Conservation (phyloP, 164 flowering plant species). For the Sextonia rubra region DNA sequence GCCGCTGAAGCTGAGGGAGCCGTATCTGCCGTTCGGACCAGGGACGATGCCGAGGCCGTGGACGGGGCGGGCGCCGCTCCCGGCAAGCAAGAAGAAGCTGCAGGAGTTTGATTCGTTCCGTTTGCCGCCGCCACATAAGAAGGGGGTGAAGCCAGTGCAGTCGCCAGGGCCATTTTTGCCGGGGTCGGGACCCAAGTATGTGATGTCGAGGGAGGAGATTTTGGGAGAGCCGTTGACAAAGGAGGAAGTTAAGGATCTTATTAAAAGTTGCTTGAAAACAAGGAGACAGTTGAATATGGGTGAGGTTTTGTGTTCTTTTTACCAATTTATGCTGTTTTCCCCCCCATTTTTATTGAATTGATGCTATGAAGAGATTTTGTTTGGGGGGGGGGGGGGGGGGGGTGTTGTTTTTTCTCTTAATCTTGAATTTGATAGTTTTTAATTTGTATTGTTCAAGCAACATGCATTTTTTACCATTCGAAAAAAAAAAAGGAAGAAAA, state of each 20-base stretch:
- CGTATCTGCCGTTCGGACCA: constrained; percentile 16
- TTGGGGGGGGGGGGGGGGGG: too few species aligned
- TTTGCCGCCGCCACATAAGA: constrained; percentile 38
- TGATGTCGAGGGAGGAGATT: constrained; percentile 23
- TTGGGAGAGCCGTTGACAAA: constrained; percentile 75
- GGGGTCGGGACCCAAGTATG: constrained; percentile 56
- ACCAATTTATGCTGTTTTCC: background rate
- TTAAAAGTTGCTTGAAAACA: constrained; percentile 10
- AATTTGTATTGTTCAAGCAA: too few species aligned
- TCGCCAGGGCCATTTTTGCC: constrained; percentile 77
- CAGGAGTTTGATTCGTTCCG: constrained; percentile 16
- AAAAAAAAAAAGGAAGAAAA: too few species aligned
- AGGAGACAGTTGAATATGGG: constrained; percentile 21
- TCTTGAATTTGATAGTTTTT: too few species aligned
- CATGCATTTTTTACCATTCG: too few species aligned
- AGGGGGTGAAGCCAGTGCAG: constrained; percentile 91
- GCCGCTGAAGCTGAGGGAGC: constrained; percentile 16
- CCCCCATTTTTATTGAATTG: background rate
- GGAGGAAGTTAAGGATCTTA: constrained; percentile 37
- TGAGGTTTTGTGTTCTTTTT: constrained; percentile 5
- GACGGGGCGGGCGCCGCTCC: constrained; percentile 19
- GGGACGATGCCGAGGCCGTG: constrained; percentile 19
- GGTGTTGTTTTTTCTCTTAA: too few species aligned
- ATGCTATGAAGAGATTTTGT: too few species aligned
- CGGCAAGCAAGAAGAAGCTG: constrained; percentile 13